Evolutionary conservation across 371 early-diverging fungal genomes (phyloP).

Genomic region (Apophysomyces variabilis): DNA sequence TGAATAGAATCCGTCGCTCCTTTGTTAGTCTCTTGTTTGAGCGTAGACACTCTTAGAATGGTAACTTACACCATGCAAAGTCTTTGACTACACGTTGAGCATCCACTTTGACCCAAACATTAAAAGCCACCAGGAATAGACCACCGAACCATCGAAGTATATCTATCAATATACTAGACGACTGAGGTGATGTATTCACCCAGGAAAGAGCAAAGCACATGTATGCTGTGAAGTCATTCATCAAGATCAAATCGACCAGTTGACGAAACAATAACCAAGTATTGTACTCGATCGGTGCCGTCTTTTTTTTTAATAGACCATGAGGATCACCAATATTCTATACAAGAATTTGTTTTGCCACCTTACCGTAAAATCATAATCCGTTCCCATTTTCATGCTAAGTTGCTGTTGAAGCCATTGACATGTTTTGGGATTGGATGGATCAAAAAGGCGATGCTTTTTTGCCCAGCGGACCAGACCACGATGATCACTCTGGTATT

Average conservation of each 20-base stretch:
- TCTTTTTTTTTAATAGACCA: conserved; percentile 26
- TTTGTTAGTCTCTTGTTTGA: too few relatives aligned
- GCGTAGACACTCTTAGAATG: too few relatives aligned
- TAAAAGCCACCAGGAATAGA: conserved; percentile 74
- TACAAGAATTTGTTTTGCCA: not conserved
- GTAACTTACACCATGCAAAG: conserved; percentile 87
- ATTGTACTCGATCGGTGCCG: conserved; percentile 87
- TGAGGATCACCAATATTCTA: not conserved
- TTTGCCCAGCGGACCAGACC: conserved; percentile 65
- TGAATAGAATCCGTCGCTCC: conserved; percentile 11
- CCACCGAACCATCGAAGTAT: conserved; percentile 75
- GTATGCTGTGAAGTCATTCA: conserved; percentile 86
- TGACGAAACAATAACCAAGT: conserved; percentile 90
- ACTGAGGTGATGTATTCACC: conserved; percentile 49
- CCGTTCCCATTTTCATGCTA: conserved; percentile 75
- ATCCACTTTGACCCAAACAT: conserved; percentile 91
- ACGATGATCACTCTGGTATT: conserved; percentile 71
- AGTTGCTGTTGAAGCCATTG: conserved; percentile 67
- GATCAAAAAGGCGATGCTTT: conserved; percentile 55
- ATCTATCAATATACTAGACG: conserved; percentile 46
- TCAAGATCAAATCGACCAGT: conserved; percentile 83
- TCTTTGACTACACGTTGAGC: conserved; percentile 91
- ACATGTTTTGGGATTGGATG: conserved; percentile 42
- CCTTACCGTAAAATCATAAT: conserved; percentile 65
- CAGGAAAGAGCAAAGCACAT: conserved; percentile 74